A percentile compares a stretch with the other conserved stretches of the same genome.
phyloP scores from a whole-genome alignment of 257 asterid genomes.

The Solanum corneliomulleri region DNA sequence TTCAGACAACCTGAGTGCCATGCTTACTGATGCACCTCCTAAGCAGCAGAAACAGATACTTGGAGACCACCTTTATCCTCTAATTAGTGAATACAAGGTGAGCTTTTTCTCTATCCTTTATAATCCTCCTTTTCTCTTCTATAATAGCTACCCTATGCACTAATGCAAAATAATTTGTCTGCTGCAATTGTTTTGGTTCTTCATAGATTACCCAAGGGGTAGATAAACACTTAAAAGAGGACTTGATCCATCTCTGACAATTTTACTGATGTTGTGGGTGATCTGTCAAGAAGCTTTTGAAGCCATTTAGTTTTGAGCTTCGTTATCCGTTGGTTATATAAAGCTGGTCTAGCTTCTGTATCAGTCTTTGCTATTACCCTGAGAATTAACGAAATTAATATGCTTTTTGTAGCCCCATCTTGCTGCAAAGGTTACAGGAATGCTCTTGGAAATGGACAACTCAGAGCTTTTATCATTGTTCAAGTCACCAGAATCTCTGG shows the following conservation, averaged over 20 bases:
- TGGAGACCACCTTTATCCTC: slow-evolving; percentile 73
- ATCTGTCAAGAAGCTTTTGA: neutral
- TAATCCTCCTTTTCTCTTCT: neutral
- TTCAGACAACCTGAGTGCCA: slow-evolving; percentile 45
- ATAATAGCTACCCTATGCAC: neutral
- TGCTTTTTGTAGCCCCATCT: slow-evolving; percentile 42
- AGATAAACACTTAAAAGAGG: neutral
- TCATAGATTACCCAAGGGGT: neutral
- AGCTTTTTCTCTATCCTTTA: neutral
- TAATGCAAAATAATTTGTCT: neutral
- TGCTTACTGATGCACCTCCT: slow-evolving; percentile 60
- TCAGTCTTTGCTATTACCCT: neutral
- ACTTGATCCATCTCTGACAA: neutral
- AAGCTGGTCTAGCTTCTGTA: neutral
- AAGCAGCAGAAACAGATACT: slow-evolving; percentile 65
- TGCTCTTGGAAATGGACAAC: slow-evolving; percentile 94
- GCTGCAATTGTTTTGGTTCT: neutral
- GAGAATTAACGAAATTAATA: neutral
- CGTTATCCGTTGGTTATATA: neutral
- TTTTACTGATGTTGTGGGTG: neutral
- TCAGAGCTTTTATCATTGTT: slow-evolving; percentile 47
- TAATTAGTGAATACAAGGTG: slow-evolving; percentile 61
- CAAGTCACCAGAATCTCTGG: slow-evolving; percentile 65
- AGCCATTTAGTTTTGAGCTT: neutral
- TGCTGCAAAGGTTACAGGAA: slow-evolving; percentile 76